Conservation (phyloP, 1,284 basidiomycete species). For the Apiotrichum gamsii region DNA sequence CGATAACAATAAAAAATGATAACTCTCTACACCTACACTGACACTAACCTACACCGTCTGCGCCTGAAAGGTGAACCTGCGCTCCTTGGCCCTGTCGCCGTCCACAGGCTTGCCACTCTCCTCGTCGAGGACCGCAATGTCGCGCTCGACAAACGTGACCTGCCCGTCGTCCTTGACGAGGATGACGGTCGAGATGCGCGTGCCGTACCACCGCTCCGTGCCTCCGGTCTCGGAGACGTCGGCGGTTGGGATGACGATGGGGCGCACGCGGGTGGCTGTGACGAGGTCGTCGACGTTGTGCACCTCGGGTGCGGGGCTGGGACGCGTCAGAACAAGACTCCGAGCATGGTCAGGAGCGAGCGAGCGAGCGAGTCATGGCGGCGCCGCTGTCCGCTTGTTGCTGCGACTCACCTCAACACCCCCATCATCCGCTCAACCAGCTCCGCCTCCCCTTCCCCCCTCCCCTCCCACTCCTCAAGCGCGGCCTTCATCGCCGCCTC, state of each 20-base stretch:
- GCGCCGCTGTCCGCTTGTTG: too few species aligned
- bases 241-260: slow-evolving; percentile 19
- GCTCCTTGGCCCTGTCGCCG: neutral
- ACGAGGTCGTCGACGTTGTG: slow-evolving; percentile 12
- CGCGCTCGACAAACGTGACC: slow-evolving; percentile 41
- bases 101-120: slow-evolving; percentile 11
- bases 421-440: slow-evolving; percentile 35
- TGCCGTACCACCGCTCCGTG: slow-evolving; percentile 35
- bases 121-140: slow-evolving; percentile 28
- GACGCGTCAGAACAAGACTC: slow-evolving; percentile 3
- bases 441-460: slow-evolving; percentile 17
- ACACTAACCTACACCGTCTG: neutral
- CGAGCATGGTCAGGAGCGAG: too few species aligned
- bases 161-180: slow-evolving; percentile 35
- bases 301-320: slow-evolving; percentile 8
- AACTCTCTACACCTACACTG: too few species aligned
- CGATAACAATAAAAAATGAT: slow-evolving; percentile 6
- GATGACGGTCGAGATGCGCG: slow-evolving; percentile 40
- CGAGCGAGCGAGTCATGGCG: too few species aligned
- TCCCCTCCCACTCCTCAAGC: slow-evolving; percentile 23
- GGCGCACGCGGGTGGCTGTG: slow-evolving; percentile 26
- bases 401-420: slow-evolving; percentile 34
- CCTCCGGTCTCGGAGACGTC: neutral
- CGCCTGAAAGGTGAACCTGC: neutral
- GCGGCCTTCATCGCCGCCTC: slow-evolving; percentile 23